Base-by-base conservation (phyloP, 352 stramenopile species). In the Phytopythium mirpurense region DNA sequence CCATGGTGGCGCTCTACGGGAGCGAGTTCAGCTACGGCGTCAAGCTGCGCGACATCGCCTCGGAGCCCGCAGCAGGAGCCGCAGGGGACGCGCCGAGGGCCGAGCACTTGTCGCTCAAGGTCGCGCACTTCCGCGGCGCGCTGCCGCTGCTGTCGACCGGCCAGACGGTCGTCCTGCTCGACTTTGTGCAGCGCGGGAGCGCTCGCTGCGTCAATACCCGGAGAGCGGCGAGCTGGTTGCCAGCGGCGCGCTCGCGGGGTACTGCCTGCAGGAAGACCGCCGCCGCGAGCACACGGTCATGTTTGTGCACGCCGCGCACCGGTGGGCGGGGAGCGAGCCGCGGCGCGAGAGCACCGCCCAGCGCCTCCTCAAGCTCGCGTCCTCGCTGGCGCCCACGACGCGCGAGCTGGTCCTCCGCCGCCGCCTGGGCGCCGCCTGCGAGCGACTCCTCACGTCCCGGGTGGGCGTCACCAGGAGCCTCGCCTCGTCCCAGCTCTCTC, bases 1-100 rank as follows among this genome's bases (percentile, higher is more conserved):
- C 53, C 27, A 70, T 70, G 62, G 24, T 70, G 27, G 58, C 63
- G 34, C 42, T 70, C 26, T 58, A 60, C 21, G 62, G 62, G 6
- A 9, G 34, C 0, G 35, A 57, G 19, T 70, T 48, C 44, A 49
- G 46, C 26, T 70, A 58, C 40, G 58, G 62, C 5, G 58, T 70
- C 19, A 66, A 56, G 16, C 38, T 70, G 38, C 54, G 62, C 35
- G 56, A 51, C 1, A n/a, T 70, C n/a, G 21, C 53, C 26, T 50
- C 49, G 34, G 51, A 23, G 3, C 1, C 24, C 7, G 32, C 14
- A 4, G 10, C 12, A 8, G 32, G 32, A 8, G 24, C 29, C 31
- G 6, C 9, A 21, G 40, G n/a, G n/a, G n/a, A 2, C 34, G 5
- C 15, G 24, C 19, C 7, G 1, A 12, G 35, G 10, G 21, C 38